phyloP scores from a whole-genome alignment of 202 grass and related monocot species.

The Eragrostis tef region DNA sequence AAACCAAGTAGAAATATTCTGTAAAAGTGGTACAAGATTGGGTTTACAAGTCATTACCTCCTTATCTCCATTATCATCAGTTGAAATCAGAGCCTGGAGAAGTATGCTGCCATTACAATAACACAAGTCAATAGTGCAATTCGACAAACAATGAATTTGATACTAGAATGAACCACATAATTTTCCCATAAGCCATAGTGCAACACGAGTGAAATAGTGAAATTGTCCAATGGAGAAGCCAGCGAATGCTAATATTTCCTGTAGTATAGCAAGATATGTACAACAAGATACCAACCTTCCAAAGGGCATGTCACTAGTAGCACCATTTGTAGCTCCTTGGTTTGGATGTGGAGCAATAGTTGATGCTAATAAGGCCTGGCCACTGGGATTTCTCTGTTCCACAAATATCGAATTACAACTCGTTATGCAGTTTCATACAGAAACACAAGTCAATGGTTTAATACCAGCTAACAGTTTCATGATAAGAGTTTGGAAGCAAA shows the following conservation, averaged over 20 bases:
- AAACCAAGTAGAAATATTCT: conserved; percentile 21
- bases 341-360: conserved; percentile 70
- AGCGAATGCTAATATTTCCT: conserved; percentile 8
- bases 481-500: conserved; percentile 28
- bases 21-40: conserved; percentile 11
- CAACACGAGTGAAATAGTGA: not conserved
- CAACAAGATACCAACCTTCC: conserved; percentile 70
- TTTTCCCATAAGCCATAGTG: conserved; percentile 20
- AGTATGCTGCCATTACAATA: conserved; percentile 76
- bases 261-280: conserved; percentile 23
- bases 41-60: conserved; percentile 62
- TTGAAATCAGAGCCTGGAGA: conserved; percentile 84
- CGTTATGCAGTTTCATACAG: conserved; percentile 29
- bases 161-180: conserved; percentile 21
- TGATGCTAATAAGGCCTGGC: conserved; percentile 89
- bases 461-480: conserved; percentile 17
- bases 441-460: conserved; percentile 14
- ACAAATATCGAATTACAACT: conserved; percentile 44
- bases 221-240: conserved; percentile 23
- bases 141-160: conserved; percentile 35
- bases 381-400: conserved; percentile 81
- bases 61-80: conserved; percentile 73
- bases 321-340: conserved; percentile 40
- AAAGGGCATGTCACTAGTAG: conserved; percentile 70
- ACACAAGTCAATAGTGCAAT: conserved; percentile 23